Percentiles rank a stretch among this genome's conserved stretches.
These are phyloP conservation scores for Monilinia vaccinii-corymbosi DNA, from an alignment of 2,329 filamentous ascomycete species.

Conservation along the genomic window DNA sequence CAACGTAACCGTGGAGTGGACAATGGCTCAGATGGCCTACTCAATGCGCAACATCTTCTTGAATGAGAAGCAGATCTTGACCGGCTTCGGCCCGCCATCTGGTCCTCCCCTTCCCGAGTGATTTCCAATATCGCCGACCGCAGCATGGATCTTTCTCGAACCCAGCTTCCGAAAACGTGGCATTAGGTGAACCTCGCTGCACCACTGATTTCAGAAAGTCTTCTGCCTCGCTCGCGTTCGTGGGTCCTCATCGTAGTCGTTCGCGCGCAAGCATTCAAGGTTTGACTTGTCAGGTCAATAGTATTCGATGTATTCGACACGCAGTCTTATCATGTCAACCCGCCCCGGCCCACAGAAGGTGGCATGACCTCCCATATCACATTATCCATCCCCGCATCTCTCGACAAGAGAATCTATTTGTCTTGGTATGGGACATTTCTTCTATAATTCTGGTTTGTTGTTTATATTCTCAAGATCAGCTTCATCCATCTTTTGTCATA, in stretches of 20 bases:
- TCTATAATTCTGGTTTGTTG: background rate
- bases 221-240: background rate
- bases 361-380: background rate
- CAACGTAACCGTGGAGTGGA: background rate
- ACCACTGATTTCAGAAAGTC: background rate
- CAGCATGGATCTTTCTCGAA: background rate
- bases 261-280: background rate
- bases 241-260: background rate
- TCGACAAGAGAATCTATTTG: background rate
- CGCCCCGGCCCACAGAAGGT: too few relatives aligned
- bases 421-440: background rate
- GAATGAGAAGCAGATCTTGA: background rate
- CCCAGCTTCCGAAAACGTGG: background rate
- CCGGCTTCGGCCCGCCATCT: background rate
- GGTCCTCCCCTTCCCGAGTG: background rate
- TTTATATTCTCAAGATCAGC: background rate
- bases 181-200: background rate
- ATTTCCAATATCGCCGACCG: background rate
- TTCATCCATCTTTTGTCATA: background rate
- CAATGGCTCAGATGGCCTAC: background rate
- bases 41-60: background rate
- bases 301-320: background rate
- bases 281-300: background rate
- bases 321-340: background rate
- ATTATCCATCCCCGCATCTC: background rate